These are phyloP conservation scores for Botrytis fabae DNA, from an alignment of 2,329 filamentous ascomycete genomes.

Conservation along the genomic window DNA sequence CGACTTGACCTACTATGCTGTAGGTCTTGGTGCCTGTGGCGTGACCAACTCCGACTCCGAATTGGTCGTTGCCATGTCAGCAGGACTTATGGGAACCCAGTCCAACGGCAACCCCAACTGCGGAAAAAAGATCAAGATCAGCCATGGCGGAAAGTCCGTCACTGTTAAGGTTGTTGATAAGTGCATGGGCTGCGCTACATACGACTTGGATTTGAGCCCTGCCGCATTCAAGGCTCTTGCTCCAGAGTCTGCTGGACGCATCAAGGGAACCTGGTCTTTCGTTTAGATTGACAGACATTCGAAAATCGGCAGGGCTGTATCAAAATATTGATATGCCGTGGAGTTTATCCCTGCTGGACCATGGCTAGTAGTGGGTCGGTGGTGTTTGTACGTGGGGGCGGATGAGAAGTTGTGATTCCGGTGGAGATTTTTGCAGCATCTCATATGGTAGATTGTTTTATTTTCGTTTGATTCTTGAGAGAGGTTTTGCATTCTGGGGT, in stretches of 20 bases:
- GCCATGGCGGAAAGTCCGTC: conserved; percentile 57
- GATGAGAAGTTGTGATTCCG: background rate
- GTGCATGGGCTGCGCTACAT: conserved; percentile 65
- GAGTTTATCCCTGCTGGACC: background rate
- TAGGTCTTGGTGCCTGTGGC: conserved; percentile 71
- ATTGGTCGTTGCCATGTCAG: conserved; percentile 69
- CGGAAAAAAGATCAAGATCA: conserved; percentile 67
- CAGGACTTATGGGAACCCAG: conserved; percentile 59
- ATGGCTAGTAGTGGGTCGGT: background rate
- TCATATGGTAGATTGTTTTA: background rate
- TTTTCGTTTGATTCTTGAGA: background rate
- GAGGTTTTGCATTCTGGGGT: background rate
- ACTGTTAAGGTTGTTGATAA: conserved; percentile 68
- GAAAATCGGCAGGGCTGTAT: background rate
- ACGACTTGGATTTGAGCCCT: conserved; percentile 61
- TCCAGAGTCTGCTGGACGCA: conserved; percentile 47
- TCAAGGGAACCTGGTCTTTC: conserved; percentile 49
- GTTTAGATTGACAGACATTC: background rate
- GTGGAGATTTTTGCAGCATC: background rate
- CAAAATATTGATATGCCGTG: background rate
- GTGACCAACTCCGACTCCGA: conserved; percentile 55
- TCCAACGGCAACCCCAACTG: conserved; percentile 72
- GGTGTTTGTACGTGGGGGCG: background rate
- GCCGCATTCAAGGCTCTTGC: conserved; percentile 56
- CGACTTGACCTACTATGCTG: conserved; percentile 72